phyloP scores from a whole-genome alignment of 345 rosid genomes.

The Boechera stricta region DNA sequence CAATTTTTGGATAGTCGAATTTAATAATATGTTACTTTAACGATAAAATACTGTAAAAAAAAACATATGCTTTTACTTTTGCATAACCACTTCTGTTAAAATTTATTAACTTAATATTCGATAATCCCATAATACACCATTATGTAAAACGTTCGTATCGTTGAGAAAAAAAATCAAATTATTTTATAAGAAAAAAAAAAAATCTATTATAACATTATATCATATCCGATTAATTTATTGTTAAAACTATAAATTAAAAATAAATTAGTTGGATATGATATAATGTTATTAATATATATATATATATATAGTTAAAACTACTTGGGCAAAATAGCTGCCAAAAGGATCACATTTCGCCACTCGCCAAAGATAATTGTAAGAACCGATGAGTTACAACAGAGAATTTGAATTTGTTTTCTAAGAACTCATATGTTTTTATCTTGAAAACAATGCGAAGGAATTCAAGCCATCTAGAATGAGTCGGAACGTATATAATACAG shows the following conservation, averaged over 20 bases:
- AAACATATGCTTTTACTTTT: background rate
- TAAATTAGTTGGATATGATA: too few relatives aligned
- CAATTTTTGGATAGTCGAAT: background rate
- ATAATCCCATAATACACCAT: background rate
- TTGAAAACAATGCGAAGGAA: background rate
- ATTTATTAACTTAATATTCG: background rate
- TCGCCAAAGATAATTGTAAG: background rate
- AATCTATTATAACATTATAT: background rate
- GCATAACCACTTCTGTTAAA: background rate
- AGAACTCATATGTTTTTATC: background rate
- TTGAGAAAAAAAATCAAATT: background rate
- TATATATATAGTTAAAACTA: background rate
- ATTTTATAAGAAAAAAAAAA: background rate
- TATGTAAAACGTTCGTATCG: background rate
- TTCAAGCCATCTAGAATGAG: background rate
- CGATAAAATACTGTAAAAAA: background rate
- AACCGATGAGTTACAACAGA: background rate
- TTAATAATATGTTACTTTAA: conserved; percentile 8
- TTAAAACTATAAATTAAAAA: too few relatives aligned
- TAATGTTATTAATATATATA: too few relatives aligned
- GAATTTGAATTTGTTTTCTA: too few relatives aligned
- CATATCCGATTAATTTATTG: background rate
- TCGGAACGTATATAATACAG: background rate
- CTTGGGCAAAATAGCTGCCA: background rate
- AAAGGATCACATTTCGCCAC: too few relatives aligned